These are phyloP conservation scores for Forsythia viridissima DNA, from an alignment of 257 asterid genomes.

Conservation along the genomic window DNA sequence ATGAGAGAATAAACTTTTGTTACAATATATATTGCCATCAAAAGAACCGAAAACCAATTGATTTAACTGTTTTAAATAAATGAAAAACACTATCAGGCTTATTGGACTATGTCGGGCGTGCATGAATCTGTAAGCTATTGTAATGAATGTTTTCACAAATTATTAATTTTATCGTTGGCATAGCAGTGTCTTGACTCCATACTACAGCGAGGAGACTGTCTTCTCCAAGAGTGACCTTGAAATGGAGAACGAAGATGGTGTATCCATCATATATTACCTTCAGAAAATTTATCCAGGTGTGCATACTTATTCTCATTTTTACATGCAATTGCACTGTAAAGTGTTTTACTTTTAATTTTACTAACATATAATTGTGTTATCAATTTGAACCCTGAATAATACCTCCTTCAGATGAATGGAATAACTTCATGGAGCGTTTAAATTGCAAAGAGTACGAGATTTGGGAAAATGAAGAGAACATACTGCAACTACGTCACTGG, in stretches of 20 bases:
- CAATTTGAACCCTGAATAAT: slow-evolving; percentile 13
- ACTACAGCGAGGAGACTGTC: slow-evolving; percentile 97
- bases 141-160: neutral
- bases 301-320: slow-evolving; percentile 21
- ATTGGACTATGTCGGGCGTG: slow-evolving; percentile 8
- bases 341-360: slow-evolving; percentile 5
- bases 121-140: slow-evolving; percentile 9
- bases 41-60: slow-evolving; percentile 2
- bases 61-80: slow-evolving; percentile 16
- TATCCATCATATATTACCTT: slow-evolving; percentile 86
- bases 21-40: slow-evolving; percentile 1
- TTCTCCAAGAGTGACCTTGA: slow-evolving; percentile 93
- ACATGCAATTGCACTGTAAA: slow-evolving; percentile 19
- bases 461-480: slow-evolving; percentile 86
- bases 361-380: slow-evolving; percentile 8
- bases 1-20: neutral
- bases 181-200: slow-evolving; percentile 93
- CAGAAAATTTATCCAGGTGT: slow-evolving; percentile 93
- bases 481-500: slow-evolving; percentile 96
- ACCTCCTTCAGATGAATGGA: slow-evolving; percentile 86
- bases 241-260: slow-evolving; percentile 97
- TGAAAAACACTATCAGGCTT: slow-evolving; percentile 12
- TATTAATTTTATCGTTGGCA: slow-evolving; percentile 31
- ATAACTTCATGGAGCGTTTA: slow-evolving; percentile 85
- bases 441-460: slow-evolving; percentile 69